Evolutionary conservation across 768 basidiomycete species (phyloP), one percentile per base, ranked within the genome.

Genomic region (Neoboletus magnificus): DNA sequence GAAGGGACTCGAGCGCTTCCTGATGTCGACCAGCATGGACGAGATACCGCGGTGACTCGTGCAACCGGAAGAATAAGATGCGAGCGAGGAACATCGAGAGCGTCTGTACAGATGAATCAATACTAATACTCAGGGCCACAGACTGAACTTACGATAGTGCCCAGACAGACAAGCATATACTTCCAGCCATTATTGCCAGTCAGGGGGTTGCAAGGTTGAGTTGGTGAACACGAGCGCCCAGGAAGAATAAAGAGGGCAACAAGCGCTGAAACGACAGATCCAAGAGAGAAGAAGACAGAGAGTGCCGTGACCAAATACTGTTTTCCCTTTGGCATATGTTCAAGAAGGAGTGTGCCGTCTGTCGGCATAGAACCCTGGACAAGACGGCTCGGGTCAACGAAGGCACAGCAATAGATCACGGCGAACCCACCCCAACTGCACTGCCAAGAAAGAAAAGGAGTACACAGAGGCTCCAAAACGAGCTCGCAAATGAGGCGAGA

Each of bases 261-360:
- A 11, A 93, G 67, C 0, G 94, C 92, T 2, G 93, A 77, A 5
- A 97, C 69, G 41, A 98, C 91, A 0, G 95, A 86, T 44, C 96
- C 96, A 37, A 97, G 73, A 7, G 93, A 94, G 77, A 98, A 98
- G 77, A 98, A 98, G n/a, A 94, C 82, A 5, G 93, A 93, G 23
- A 97, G 81, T 0, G 87, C 89, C 0, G 93, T 96, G 50, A 98
- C 86, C 30, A 98, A 82, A 68, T 96, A 93, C 64, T 93, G 86
- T 60, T 94, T 93, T n/a, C 83, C 82, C 60, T 87, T 84, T 3
- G 96, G 96, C 77, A 98, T 85, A 63, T 97, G 93, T 65, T 99
- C 96, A 10, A 93, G 78, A 23, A 93, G 80, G 4, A 96, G 82
- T 0, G 93, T 98, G 7, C 95, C 94, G 62, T 98, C 96, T 0